These are phyloP conservation scores for Curvularia sp. DNA, from an alignment of 2,329 filamentous ascomycete genomes.

Conservation along the genomic window DNA sequence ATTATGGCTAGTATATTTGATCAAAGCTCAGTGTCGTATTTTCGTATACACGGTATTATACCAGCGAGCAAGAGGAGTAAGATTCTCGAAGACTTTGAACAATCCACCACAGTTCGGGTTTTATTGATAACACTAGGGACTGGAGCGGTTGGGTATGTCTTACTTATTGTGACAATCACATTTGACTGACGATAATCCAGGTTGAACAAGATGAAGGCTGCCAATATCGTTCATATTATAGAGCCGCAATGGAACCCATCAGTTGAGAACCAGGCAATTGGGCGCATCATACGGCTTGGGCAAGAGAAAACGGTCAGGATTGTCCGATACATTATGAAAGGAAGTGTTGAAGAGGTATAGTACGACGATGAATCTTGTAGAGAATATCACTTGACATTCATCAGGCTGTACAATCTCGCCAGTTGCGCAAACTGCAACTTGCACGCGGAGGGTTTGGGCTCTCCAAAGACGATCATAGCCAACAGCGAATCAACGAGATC, in stretches of 20 bases:
- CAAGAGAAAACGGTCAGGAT: conserved; percentile 56
- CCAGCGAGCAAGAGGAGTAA: conserved; percentile 34
- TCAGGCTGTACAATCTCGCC: conserved; percentile 13
- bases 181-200: not conserved
- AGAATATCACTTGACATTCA: not conserved
- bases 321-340: conserved; percentile 58
- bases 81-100: conserved; percentile 52
- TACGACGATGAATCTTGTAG: not conserved
- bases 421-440: conserved; percentile 13
- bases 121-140: conserved; percentile 64
- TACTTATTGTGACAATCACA: no score
- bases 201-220: conserved; percentile 59
- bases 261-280: conserved; percentile 62
- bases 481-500: conserved; percentile 3
- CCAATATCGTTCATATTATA: conserved; percentile 60
- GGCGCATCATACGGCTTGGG: conserved; percentile 57
- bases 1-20: not conserved
- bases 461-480: conserved; percentile 3
- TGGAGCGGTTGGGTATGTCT: conserved; percentile 58
- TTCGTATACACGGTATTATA: conserved; percentile 1
- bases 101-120: conserved; percentile 37
- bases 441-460: conserved; percentile 10
- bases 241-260: conserved; percentile 65
- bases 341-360: not conserved
- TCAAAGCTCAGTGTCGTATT: conserved; percentile 3